These are phyloP conservation scores for Chytriomyces confervae DNA, from an alignment of 192 early-diverging fungal genomes.

Conservation along the genomic window DNA sequence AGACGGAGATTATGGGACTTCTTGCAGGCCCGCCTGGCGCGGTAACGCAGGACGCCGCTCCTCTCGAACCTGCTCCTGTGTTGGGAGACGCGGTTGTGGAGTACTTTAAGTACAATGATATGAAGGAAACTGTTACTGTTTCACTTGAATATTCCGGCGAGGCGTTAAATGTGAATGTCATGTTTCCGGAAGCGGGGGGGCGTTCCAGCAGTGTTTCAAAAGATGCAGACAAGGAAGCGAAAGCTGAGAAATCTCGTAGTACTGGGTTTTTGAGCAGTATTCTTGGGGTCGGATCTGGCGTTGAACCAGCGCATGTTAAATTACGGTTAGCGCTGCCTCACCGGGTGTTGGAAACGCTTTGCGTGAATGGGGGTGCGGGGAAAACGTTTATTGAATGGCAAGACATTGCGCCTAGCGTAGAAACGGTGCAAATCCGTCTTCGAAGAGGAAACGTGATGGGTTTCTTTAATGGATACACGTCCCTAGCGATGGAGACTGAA, in stretches of 20 bases:
- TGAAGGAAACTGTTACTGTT: background rate
- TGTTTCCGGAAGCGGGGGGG: background rate
- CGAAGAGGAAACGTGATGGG: background rate
- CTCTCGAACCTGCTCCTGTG: background rate
- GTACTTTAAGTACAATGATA: background rate
- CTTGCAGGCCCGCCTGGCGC: too few species aligned
- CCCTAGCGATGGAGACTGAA: background rate
- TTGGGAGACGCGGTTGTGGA: background rate
- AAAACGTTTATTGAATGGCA: background rate
- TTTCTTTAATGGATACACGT: conserved; percentile 1
- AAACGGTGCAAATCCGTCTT: background rate
- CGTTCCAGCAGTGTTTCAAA: background rate
- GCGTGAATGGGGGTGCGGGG: background rate
- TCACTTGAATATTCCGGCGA: background rate
- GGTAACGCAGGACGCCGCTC: background rate
- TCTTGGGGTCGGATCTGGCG: background rate
- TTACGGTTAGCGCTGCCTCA: background rate
- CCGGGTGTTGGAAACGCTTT: conserved; percentile 8
- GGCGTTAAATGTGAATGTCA: background rate
- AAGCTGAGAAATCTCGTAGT: background rate
- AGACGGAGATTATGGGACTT: background rate
- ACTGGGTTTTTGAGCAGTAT: background rate
- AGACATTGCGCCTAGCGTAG: background rate
- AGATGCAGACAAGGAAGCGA: background rate
- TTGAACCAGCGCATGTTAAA: background rate